Percentiles rank a stretch among this genome's conserved stretches.
Conservation (phyloP, 2,329 filamentous ascomycete species). For the Trichophyton mentagrophytes region DNA sequence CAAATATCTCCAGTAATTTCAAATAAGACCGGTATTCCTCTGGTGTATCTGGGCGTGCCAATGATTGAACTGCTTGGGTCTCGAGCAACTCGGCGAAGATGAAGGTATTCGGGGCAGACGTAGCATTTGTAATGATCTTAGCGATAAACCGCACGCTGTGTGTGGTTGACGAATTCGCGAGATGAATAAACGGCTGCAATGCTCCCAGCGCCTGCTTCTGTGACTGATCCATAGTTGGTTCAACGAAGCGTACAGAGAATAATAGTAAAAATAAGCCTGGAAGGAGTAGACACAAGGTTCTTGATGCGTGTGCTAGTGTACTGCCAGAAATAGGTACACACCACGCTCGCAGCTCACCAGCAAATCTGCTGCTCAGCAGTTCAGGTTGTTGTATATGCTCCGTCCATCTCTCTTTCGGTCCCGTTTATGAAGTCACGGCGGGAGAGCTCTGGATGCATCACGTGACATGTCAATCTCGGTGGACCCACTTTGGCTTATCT, state of each 20-base stretch:
- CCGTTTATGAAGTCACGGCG: not conserved
- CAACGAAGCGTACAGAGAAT: not conserved
- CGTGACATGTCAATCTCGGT: not conserved
- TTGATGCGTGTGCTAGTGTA: too few relatives aligned
- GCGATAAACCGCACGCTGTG: slow-evolving; percentile 67
- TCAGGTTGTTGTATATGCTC: not conserved
- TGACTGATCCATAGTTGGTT: slow-evolving; percentile 31
- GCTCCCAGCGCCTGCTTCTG: slow-evolving; percentile 45
- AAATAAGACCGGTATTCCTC: slow-evolving; percentile 53
- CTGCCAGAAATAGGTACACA: too few relatives aligned
- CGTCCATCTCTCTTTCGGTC: not conserved
- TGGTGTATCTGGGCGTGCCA: slow-evolving; percentile 42
- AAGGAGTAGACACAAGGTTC: not conserved
- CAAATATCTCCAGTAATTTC: slow-evolving; percentile 72
- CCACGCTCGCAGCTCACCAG: not conserved
- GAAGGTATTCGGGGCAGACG: slow-evolving; percentile 77
- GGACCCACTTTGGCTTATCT: too few relatives aligned
- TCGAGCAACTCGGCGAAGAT: slow-evolving; percentile 90
- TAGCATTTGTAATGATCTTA: slow-evolving; percentile 77
- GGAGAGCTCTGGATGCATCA: not conserved
- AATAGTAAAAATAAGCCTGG: not conserved
- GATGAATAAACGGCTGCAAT: slow-evolving; percentile 72
- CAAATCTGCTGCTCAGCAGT: not conserved
- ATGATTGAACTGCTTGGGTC: slow-evolving; percentile 62
- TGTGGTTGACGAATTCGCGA: slow-evolving; percentile 64